These are phyloP conservation scores for Dothideomycetidae sp. DNA, from an alignment of 2,329 filamentous ascomycete genomes.

Conservation along the genomic window DNA sequence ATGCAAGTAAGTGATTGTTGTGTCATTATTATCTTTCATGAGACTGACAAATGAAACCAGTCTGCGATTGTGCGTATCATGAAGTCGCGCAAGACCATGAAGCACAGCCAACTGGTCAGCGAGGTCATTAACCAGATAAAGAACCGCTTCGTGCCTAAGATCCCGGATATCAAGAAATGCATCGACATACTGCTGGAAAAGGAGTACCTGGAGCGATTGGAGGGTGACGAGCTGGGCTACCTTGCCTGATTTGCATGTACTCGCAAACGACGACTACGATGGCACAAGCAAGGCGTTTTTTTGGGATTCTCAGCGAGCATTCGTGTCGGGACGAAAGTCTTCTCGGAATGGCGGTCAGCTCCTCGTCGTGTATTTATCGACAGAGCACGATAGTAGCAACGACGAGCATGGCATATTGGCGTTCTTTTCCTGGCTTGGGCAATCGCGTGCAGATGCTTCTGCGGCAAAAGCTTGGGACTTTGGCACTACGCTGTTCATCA, in stretches of 20 bases:
- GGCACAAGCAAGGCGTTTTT: slow-evolving; percentile 4
- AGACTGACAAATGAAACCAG: slow-evolving; percentile 38
- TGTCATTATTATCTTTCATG: background rate
- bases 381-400: too few species aligned
- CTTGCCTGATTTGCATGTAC: slow-evolving; percentile 48
- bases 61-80: slow-evolving; percentile 98
- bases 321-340: too few species aligned
- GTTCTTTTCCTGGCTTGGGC: too few species aligned
- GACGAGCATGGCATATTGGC: too few species aligned
- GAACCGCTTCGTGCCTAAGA: slow-evolving; percentile 80
- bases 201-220: slow-evolving; percentile 91
- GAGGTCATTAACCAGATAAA: slow-evolving; percentile 95
- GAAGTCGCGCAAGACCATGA: slow-evolving; percentile 99
- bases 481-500: too few species aligned
- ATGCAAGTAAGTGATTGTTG: slow-evolving; percentile 61
- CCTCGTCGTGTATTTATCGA: too few species aligned
- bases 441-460: too few species aligned
- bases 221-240: slow-evolving; percentile 88
- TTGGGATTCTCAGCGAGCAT: slow-evolving; percentile 1
- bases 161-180: slow-evolving; percentile 97
- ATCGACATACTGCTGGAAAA: slow-evolving; percentile 98
- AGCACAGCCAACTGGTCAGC: slow-evolving; percentile 84
- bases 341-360: too few species aligned
- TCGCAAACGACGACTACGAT: slow-evolving; percentile 1
- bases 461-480: too few species aligned